These are phyloP conservation scores for Phytopythium boreale DNA, from an alignment of 352 stramenopile genomes.

Conservation along the genomic window DNA sequence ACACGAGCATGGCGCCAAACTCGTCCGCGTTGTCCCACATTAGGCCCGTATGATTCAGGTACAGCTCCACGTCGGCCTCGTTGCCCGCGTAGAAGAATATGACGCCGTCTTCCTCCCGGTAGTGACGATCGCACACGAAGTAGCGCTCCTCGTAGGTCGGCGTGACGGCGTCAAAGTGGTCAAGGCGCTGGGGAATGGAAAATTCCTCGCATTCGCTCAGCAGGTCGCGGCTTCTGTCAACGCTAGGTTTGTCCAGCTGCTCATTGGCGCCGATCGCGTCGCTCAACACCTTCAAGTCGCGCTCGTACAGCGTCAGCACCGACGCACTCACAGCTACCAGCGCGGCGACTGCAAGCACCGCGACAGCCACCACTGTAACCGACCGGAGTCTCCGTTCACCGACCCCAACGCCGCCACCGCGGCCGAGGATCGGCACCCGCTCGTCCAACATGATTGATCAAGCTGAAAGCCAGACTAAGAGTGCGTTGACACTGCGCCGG, in stretches of 20 bases:
- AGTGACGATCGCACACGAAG: no score
- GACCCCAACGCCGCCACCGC: background rate
- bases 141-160: no score
- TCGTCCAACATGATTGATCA: background rate
- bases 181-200: no score
- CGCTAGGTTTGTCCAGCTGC: background rate
- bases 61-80: conserved; percentile 89
- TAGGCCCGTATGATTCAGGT: conserved; percentile 91
- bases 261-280: background rate
- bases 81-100: conserved; percentile 48
- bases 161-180: no score
- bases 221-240: background rate
- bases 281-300: background rate
- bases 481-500: background rate
- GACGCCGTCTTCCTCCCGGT: no score
- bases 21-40: conserved; percentile 92
- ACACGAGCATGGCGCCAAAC: conserved; percentile 88
- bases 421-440: background rate
- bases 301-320: background rate
- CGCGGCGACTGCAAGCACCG: background rate
- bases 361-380: background rate
- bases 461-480: background rate
- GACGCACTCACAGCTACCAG: background rate
- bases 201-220: background rate
- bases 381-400: background rate